Evolutionary conservation across 2,329 filamentous ascomycete genomes (phyloP), one percentile per base, ranked within the genome.

Genomic region (Fusarium piperis): DNA sequence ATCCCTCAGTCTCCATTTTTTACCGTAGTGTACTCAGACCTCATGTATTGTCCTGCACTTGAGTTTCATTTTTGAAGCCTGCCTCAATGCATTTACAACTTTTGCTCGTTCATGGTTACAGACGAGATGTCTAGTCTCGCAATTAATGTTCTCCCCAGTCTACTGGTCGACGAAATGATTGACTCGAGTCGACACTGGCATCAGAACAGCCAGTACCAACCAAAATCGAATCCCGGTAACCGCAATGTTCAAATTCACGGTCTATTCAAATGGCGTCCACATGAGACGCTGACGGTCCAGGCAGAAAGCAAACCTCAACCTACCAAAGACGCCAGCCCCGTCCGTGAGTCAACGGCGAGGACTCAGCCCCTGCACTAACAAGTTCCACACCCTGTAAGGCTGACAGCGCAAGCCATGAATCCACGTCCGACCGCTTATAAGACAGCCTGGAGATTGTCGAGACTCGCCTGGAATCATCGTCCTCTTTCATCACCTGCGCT

Each of bases 1-100:
- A 72, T 78, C 76, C 76, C 76, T 72, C 64, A 73, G 70, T 73
- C 74, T 77, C 76, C 76, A 77, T 62, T 62, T 69, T 69, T 23
- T 35, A 10, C 15, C n/a, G 16, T 35, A 10, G 16, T 35, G 33
- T 4, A 0, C 33, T 9, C 7, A 1, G n/a, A 38, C 7, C 16
- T n/a, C 11, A 39, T 39, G n/a, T 11, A 10, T 39, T 1, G n/a
- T 18, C 9, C 11, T 6, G 6, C 5, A 6, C 38, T 7, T 39
- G 9, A 20, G 4, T 39, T 39, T 7, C 38, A 39, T 20, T 39
- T 39, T 39, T 39, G n/a, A 1, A 10, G 38, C 16, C 38, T 12
- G 2, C 2, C 13, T 12, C 10, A 39, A 39, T 13, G n/a, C n/a
- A 5, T 38, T 11, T 2, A 4, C 2, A 38, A 9, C 16, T 12